A percentile compares a stretch with the other conserved stretches of the same genome.
These are phyloP conservation scores for Yamagishiella unicocca DNA, from an alignment of 139 green algal genomes.

Conservation along the genomic window DNA sequence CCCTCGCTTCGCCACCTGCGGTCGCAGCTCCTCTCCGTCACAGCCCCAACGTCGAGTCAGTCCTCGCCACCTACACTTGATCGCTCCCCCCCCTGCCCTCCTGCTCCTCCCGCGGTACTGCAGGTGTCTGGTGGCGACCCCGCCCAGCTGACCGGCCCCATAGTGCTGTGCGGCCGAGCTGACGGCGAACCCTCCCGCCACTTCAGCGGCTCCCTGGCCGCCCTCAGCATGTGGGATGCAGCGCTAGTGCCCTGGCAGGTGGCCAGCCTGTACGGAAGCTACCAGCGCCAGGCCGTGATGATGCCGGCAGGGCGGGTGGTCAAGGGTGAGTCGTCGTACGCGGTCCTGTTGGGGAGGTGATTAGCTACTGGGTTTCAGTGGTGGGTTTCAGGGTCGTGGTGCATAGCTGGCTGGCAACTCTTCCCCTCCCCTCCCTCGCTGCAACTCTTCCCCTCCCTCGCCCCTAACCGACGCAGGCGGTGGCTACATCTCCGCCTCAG, in stretches of 20 bases:
- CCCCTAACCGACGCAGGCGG: background rate
- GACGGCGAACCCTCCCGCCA: constrained; percentile 60
- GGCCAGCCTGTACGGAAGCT: constrained; percentile 37
- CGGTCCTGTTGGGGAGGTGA: no score
- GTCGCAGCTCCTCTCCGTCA: no score
- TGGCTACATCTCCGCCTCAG: constrained; percentile 5
- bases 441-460: background rate
- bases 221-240: constrained; percentile 54
- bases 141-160: constrained; percentile 49
- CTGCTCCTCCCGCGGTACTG: background rate
- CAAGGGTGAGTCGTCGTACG: background rate
- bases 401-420: no score
- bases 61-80: no score
- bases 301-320: constrained; percentile 27
- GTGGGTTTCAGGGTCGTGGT: no score
- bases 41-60: no score
- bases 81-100: no score
- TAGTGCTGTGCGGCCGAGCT: constrained; percentile 65
- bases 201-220: constrained; percentile 53
- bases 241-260: constrained; percentile 48
- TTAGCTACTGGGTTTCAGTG: no score
- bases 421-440: background rate
- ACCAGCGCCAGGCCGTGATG: constrained; percentile 30
- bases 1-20: no score
- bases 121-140: constrained; percentile 51